Evolutionary conservation across 495 filamentous ascomycete genomes (phyloP), one percentile per base, ranked within the genome.

Genomic region (Hypoxylon cercidicola): DNA sequence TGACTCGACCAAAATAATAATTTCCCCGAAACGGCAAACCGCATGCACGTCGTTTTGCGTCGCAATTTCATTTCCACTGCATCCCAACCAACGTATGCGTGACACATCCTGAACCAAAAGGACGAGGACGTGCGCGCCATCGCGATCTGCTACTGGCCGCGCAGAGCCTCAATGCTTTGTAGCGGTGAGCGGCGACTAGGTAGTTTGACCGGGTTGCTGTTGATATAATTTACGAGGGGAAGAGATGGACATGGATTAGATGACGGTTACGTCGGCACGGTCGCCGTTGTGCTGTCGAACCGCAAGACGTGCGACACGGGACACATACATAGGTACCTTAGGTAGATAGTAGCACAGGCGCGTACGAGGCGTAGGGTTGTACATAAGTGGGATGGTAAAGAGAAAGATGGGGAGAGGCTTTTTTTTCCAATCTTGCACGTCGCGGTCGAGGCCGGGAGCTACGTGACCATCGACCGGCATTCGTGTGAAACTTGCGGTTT

Each of bases 81-180:
- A 16, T 3, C 5, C 3, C 30, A 11, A 4, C 16, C 16, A 43
- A 43, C 9, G 40, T 20, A 43, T 43, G 40, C 40, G 40, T 43
- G 40, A 43, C 40, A 19, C 40, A 43, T 16, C 9, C 40, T 20
- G 40, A 43, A 43, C 40, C 40, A 43, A 43, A 25, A 43, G 16
- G 16, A 43, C 16, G 40, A 43, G 40, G 16, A 43, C 16, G 40
- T 20, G 40, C 8, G 16, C 40, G 9, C 9, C 8, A 16, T 7
- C 16, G 16, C 16, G 16, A 19, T 43, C 16, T 18, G 40, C 16
- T 19, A 43, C 40, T 43, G 40, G 40, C 16, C 16, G 11, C 16
- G 16, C 40, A 43, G 40, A 43, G 40, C 40, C 40, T 43, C 40
- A 43, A 40, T 4, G 10, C 37, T 43, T 15, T 43, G n/a, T 43